Base-by-base conservation (phyloP, 306 rosid genomes). In the Arachis stenosperma region DNA sequence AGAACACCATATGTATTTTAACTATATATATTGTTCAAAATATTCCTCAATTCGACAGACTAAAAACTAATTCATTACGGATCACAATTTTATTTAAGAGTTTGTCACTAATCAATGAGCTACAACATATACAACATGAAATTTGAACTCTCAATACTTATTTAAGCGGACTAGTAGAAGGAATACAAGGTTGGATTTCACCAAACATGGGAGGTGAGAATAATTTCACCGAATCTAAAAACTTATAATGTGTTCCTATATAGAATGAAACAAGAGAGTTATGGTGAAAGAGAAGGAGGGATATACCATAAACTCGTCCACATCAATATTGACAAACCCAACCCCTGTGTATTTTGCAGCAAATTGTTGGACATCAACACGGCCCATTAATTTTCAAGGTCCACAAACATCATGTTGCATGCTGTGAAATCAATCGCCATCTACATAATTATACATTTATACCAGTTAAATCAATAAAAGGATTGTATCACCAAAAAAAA, bases 351-450 rank as follows among this genome's bases (percentile, higher is more conserved):
- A 89, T 78, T 77, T 79, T 12, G 71, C 81, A 39, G 88, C 79
- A 66, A 75, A 84, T 33, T 83, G 78, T 59, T 81, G 69, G 55
- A 89, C 69, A 33, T 33, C 4, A 15, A 52, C 40, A 10, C 88
- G 85, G 62, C 86, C 87, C 85, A 87, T 87, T 2, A 52, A 17
- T 71, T 82, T 83, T 75, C 97, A 91, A 30, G 96, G 92, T 76
- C 83, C 82, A 61, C 97, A 91, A 81, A 61, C 97, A 91, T 91
- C 96, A 91, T 13, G 90, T 54, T 65, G 97, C 4, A 33, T 33
- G 37, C 90, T 12, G 87, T 75, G 86, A 91, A 91, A 69, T 87
- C 87, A 13, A 91, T 78, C 85, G 89, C 93, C 84, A 86, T 33
- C 96, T 91, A 56, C 43, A 51, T 54, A 4, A 2, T 33, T 33